Evolutionary conservation across 148 eudicot genomes (phyloP), one percentile per base, ranked within the genome.

Genomic region (Hydrangea macrophylla): DNA sequence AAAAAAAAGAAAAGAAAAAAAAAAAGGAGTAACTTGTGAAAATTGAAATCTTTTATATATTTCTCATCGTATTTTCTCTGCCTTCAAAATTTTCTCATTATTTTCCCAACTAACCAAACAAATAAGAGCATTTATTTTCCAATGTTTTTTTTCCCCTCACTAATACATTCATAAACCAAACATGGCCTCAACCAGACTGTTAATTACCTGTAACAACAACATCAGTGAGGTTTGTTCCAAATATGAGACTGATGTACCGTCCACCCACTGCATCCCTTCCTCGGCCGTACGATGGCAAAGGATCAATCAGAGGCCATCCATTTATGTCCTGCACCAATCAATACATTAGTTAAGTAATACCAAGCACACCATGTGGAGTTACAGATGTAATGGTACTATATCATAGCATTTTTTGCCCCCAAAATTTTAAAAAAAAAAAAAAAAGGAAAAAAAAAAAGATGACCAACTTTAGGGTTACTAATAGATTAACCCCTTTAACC

Each of bases 221-320:
- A 71, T 92, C 98, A 36, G 94, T 92, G 65, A 92, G 92, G 68
- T 92, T 92, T 59, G 84, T 78, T 23, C 98, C 96, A 55, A 79
- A 78, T 51, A 92, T 81, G 55, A 92, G 83, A 67, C 98, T 92
- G 55, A 73, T 74, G 67, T 81, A 92, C 72, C 98, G 78, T 68
- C 92, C 87, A 20, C 92, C 94, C 3, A 78, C 73, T 2, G 86
- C 79, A 56, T 92, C 98, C 69, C 96, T 82, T 68, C 98, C 98
- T 59, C 77, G 86, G 4, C 98, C 98, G 33, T 92, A 92, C 0
- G 98, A 92, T 36, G 98, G 98, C 60, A 92, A 69, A 3, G 98
- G 90, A 12, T 81, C 82, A 24, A 92, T 79, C 67, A 92, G 58
- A 1, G 88, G 73, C 89, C 88, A 88, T 42, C 78, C 86, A 9